Conservation (phyloP, 1,139 yeast genomes). For the Candida gigantensis region DNA sequence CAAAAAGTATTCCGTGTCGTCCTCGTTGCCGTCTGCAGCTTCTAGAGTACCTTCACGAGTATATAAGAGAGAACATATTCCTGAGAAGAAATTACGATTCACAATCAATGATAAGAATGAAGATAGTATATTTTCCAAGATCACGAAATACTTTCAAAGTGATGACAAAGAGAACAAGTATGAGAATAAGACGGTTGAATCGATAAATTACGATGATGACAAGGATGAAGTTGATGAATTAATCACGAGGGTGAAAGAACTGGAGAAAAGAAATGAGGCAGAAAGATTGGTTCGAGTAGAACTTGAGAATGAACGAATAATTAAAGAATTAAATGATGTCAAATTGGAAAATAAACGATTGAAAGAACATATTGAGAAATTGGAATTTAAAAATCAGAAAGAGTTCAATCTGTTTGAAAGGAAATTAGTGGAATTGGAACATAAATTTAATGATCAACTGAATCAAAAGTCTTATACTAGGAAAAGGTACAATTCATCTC, state of each 20-base stretch:
- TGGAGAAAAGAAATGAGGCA: neutral
- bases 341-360: neutral
- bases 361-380: neutral
- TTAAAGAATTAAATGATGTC: neutral
- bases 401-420: neutral
- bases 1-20: neutral
- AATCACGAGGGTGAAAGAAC: neutral
- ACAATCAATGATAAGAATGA: neutral
- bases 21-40: neutral
- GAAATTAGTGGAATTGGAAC: neutral
- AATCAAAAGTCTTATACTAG: too few species aligned
- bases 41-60: neutral
- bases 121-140: conserved; percentile 1
- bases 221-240: neutral
- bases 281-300: neutral
- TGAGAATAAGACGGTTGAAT: neutral
- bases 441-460: neutral
- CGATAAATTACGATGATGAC: neutral
- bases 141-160: neutral
- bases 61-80: neutral
- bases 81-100: neutral
- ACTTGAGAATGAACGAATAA: neutral
- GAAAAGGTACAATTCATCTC: too few species aligned
- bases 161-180: neutral
- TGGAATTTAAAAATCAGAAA: neutral